Conservation (phyloP, 768 basidiomycete genomes). For the Boletus pseudopeckii region DNA sequence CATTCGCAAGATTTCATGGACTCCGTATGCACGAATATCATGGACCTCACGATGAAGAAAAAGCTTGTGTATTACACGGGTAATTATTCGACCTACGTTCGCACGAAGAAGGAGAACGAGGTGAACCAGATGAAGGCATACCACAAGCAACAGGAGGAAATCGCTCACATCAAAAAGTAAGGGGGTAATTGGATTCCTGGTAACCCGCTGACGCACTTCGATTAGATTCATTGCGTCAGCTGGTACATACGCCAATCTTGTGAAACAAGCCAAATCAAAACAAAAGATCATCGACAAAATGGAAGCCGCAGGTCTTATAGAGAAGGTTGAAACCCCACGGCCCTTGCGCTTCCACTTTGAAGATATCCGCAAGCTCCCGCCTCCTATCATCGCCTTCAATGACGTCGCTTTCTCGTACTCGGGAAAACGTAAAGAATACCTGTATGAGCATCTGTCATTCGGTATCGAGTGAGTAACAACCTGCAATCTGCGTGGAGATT, state of each 20-base stretch:
- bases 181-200: constrained; percentile 14
- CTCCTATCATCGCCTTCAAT: constrained; percentile 96
- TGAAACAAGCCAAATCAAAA: constrained; percentile 98
- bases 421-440: constrained; percentile 80
- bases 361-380: constrained; percentile 88
- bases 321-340: constrained; percentile 76
- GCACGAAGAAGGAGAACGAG: constrained; percentile 96
- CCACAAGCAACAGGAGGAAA: constrained; percentile 97
- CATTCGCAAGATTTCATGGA: constrained; percentile 99
- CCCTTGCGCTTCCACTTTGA: constrained; percentile 94
- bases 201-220: constrained; percentile 6
- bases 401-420: constrained; percentile 95
- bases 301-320: constrained; percentile 97
- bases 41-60: constrained; percentile 92
- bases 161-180: constrained; percentile 96
- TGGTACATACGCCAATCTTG: constrained; percentile 98
- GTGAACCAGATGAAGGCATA: constrained; percentile 99
- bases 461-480: constrained; percentile 83
- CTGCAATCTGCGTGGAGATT: constrained; percentile 2
- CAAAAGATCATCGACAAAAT: constrained; percentile 99
- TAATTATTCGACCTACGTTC: constrained; percentile 96
- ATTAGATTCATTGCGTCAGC: constrained; percentile 95
- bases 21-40: constrained; percentile 94
- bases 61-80: constrained; percentile 93
- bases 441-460: constrained; percentile 88